Base-by-base conservation (phyloP, 1,284 basidiomycete species). In the Peniophora sp. region DNA sequence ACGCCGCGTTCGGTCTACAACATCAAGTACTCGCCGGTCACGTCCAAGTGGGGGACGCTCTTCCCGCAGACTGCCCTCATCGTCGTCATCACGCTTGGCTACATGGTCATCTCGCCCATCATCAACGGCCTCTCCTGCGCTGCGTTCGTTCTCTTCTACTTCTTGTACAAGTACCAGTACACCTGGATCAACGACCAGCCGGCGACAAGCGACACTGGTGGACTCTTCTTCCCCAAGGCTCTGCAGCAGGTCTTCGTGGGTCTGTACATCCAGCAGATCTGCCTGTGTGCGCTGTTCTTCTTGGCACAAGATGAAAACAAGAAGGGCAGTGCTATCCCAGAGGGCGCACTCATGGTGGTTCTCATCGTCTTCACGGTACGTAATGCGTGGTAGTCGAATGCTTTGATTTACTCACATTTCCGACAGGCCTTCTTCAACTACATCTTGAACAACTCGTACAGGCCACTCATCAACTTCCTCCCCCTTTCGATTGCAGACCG, bases 221-320 rank as follows among this genome's bases (percentile, higher is more conserved):
- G 96, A 0, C 68, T 91, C 47, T 98, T 98, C 77, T 98, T 96
- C 76, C 94, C 94, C 45, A 92, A 88, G 68, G 96, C 97, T 1
- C 83, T 99, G 44, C 82, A 88, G 50, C 95, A 97, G 62, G 65
- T 96, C 41, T 97, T 98, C 60, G 90, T 93, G n/a, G 96, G 93
- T 3, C 58, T 95, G 61, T 97, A 97, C 65, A 77, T 97, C 50
- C 78, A 89, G 60, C 83, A 89, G 63, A 63, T 96, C 49, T 94
- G 90, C 64, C 71, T 97, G 17, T 77, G 79, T 25, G 89, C 89
- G 2, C 69, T 97, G 57, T 97, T 97, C 78, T 96, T 97, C 83
- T 74, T 97, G 3, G 81, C 85, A 0, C 73, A 71, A 47, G 68
- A 91, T 56, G 59, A 68, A 16, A 67, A 79, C 20, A 52, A 65